Evolutionary conservation across 805 yeast species (phyloP), one percentile per base, ranked within the genome.

Genomic region (Ogataea pini): DNA sequence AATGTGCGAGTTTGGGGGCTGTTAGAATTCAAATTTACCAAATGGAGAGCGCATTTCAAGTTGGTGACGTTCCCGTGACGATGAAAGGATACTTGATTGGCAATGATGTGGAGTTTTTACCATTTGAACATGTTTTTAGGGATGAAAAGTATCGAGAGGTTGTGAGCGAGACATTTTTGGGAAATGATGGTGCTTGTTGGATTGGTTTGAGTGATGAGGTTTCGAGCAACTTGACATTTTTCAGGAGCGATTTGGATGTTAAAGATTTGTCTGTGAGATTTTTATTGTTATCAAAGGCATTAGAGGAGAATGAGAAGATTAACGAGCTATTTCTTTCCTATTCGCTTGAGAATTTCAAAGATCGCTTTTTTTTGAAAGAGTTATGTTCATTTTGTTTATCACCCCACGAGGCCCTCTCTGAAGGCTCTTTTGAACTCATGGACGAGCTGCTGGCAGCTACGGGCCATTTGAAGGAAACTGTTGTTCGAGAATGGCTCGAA

Each of bases 241-340:
- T 50, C 38, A 36, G 42, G 17, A 37, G 50, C 14, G 34, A 48
- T 8, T 16, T 47, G 18, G 28, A 31, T 2, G 12, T 48, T 12
- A 28, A 44, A 10, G 14, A 25, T 10, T 33, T 46, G n/a, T 48
- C 60, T 2, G 7, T 54, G 10, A 46, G 47, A 19, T 49, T 49
- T 13, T 20, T 54, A 10, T 31, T 50, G 10, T n/a, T 48, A 5
- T 37, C 52, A 5, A 34, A 42, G 6, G 42, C 49, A 22, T 2
- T 50, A 24, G 5, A 29, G 5, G 49, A 32, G n/a, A 32, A 14
- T 10, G 19, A 38, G 13, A 18, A 37, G 2, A 14, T 36, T 1
- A 36, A 42, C 22, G 60, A 54, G 28, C 27, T 44, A 27, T 49
- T 56, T 16, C 45, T 56, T 4, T 44, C 55, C n/a, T 54, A 52